These are phyloP conservation scores for Lichtheimia corymbifera DNA, from an alignment of 371 early-diverging fungal genomes.

Conservation along the genomic window DNA sequence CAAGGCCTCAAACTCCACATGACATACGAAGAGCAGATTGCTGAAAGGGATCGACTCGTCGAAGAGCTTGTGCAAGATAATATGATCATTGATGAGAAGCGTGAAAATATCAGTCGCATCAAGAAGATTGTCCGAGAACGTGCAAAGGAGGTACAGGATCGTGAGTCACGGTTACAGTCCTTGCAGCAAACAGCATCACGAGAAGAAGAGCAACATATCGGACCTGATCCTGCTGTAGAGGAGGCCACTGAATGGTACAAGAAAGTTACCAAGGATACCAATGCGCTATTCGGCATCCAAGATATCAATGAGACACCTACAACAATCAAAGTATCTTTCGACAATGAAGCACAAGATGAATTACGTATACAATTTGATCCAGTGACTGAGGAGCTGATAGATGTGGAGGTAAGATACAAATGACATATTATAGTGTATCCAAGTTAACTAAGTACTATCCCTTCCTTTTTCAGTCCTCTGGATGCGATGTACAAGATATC, in stretches of 20 bases:
- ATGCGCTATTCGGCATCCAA: constrained; percentile 5
- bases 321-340: constrained; percentile 1
- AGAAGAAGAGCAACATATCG: neutral
- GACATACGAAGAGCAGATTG: neutral
- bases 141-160: neutral
- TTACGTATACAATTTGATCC: neutral
- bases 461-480: neutral
- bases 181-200: neutral
- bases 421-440: neutral
- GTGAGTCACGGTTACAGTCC: neutral
- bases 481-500: constrained; percentile 1
- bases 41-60: constrained; percentile 1
- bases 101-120: constrained; percentile 4
- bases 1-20: too few relatives aligned
- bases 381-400: neutral
- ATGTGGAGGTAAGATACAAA: constrained; percentile 1
- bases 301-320: neutral
- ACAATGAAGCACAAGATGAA: neutral
- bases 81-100: constrained; percentile 11
- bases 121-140: neutral
- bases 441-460: neutral
- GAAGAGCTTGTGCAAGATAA: constrained; percentile 12
- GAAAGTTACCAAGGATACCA: neutral
- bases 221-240: neutral
- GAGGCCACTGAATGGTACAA: constrained; percentile 6